A percentile compares a stretch with the other conserved stretches of the same genome.
phyloP scores from a whole-genome alignment of 768 basidiomycete genomes.

The Neoboletus brunneissimus region DNA sequence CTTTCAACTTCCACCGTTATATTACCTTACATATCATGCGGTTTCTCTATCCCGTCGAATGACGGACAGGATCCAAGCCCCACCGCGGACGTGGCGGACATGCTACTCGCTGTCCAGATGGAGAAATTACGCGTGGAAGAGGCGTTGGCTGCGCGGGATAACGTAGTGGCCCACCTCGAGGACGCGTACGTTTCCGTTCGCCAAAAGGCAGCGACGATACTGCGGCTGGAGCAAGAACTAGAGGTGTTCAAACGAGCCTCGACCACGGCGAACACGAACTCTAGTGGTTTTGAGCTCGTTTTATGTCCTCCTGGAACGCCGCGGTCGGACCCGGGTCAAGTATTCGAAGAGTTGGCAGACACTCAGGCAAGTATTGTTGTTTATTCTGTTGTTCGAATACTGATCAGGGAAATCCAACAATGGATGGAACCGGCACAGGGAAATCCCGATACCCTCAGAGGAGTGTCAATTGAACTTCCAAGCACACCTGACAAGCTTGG shows the following conservation, averaged over 20 bases:
- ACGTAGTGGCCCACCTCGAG: constrained; percentile 53
- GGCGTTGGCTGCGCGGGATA: constrained; percentile 62
- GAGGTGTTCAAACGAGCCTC: constrained; percentile 26
- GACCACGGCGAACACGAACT: constrained; percentile 20
- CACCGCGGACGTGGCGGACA: constrained; percentile 35
- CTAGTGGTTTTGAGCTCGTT: not conserved
- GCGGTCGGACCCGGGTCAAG: not conserved
- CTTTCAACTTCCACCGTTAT: not conserved
- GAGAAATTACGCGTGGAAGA: constrained; percentile 54
- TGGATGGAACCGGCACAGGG: not conserved
- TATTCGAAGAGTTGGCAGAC: not conserved
- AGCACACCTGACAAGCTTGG: constrained; percentile 21
- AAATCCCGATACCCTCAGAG: not conserved
- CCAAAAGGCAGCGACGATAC: constrained; percentile 55
- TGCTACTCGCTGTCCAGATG: constrained; percentile 53
- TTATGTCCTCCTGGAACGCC: not conserved
- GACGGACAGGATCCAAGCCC: constrained; percentile 13
- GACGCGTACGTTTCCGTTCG: constrained; percentile 59
- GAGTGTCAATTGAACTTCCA: not conserved
- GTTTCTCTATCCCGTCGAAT: not conserved
- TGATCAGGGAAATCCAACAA: not conserved
- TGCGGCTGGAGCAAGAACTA: constrained; percentile 44
- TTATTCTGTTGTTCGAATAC: not conserved
- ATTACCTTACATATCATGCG: not conserved
- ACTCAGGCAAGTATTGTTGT: constrained; percentile 1